Evolutionary conservation across 1,284 basidiomycete species (phyloP).

Genomic region (Melampsora larici-populina): DNA sequence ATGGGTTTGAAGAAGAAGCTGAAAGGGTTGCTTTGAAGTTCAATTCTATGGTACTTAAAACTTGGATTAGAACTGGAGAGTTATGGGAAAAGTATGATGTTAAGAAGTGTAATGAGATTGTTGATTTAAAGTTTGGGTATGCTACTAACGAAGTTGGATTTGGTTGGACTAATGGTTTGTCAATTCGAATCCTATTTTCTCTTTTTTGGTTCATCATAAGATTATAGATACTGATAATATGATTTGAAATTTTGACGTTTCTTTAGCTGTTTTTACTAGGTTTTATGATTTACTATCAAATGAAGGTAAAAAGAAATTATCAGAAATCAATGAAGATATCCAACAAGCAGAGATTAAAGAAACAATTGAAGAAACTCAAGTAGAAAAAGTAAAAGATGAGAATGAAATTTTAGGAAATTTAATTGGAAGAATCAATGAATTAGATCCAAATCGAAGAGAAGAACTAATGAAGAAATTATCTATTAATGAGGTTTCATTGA

Average conservation of each 20-base stretch:
- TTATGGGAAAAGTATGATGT: conserved; percentile 41
- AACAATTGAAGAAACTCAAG: too few relatives aligned
- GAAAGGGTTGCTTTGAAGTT: conserved; percentile 30
- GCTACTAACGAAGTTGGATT: conserved; percentile 33
- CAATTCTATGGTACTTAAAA: conserved; percentile 33
- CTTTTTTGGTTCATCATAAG: not conserved
- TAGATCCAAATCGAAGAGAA: too few relatives aligned
- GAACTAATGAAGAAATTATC: too few relatives aligned
- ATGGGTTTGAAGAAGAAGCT: conserved; percentile 3
- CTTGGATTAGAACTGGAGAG: conserved; percentile 11
- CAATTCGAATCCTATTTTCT: not conserved
- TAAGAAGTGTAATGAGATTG: conserved; percentile 11
- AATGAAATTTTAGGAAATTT: too few relatives aligned
- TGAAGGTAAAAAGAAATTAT: conserved; percentile 11
- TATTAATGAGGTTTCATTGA: too few relatives aligned
- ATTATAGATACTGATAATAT: not conserved
- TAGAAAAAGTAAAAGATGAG: too few relatives aligned
- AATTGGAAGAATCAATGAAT: too few relatives aligned
- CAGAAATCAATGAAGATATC: not conserved
- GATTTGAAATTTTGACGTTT: not conserved
- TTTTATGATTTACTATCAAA: conserved; percentile 24
- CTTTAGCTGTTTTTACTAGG: conserved; percentile 15
- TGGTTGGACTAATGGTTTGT: conserved; percentile 40
- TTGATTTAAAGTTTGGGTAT: conserved; percentile 37
- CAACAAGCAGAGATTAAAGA: too few relatives aligned